Conservation (phyloP, 139 green algal species). For the Micromonas commoda region DNA sequence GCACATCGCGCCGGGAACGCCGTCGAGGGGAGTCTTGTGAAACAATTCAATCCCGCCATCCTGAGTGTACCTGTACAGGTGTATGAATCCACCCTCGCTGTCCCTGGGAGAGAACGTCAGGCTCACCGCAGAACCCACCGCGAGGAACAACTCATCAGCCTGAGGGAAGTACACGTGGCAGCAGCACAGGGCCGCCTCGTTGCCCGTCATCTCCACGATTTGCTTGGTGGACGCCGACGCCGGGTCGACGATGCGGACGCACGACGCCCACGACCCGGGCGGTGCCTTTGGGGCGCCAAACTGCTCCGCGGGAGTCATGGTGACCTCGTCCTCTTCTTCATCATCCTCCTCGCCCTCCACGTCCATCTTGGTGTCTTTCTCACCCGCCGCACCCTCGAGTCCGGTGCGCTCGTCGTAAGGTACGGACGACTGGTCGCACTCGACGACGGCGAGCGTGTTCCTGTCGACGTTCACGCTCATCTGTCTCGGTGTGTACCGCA, state of each 20-base stretch:
- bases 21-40: conserved; percentile 74
- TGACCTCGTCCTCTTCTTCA: conserved; percentile 38
- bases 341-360: conserved; percentile 32
- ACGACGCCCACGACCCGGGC: conserved; percentile 79
- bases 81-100: conserved; percentile 63
- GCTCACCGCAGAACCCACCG: conserved; percentile 69
- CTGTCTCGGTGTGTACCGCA: conserved; percentile 91
- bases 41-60: conserved; percentile 64
- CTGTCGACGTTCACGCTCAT: conserved; percentile 73
- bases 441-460: conserved; percentile 53
- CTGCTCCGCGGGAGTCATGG: conserved; percentile 38
- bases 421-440: background rate
- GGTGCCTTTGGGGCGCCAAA: conserved; percentile 60
- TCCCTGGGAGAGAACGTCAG: conserved; percentile 77
- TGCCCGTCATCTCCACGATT: conserved; percentile 73
- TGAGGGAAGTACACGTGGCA: conserved; percentile 64
- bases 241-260: conserved; percentile 75
- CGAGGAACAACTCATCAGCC: conserved; percentile 50
- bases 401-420: background rate
- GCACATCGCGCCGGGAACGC: conserved; percentile 67
- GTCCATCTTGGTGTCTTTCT: conserved; percentile 17
- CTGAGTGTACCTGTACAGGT: conserved; percentile 52
- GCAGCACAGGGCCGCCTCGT: conserved; percentile 73
- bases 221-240: conserved; percentile 40
- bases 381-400: conserved; percentile 8